Percentiles rank a stretch among this genome's conserved stretches.
These are phyloP conservation scores for Neofusicoccum laricinum DNA, from an alignment of 2,329 filamentous ascomycete species.

Conservation along the genomic window DNA sequence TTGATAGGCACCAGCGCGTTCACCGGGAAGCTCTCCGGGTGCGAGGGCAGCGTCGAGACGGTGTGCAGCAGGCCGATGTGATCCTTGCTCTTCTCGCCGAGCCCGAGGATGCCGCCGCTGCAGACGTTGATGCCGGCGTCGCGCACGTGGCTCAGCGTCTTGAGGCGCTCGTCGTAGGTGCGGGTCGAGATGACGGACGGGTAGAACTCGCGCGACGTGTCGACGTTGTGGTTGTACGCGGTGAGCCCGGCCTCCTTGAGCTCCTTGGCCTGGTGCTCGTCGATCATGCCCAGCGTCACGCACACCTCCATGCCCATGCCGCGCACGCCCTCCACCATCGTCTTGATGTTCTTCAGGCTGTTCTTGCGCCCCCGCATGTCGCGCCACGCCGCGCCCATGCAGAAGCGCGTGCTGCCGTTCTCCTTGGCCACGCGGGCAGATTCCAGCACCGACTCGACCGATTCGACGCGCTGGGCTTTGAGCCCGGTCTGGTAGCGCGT, in stretches of 20 bases:
- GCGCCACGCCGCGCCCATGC: conserved; percentile 91
- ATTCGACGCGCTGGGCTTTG: conserved; percentile 73
- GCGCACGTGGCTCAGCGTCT: conserved; percentile 75
- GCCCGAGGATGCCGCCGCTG: conserved; percentile 81
- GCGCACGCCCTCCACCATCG: conserved; percentile 79
- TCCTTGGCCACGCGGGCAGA: conserved; percentile 74
- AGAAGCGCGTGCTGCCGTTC: conserved; percentile 87
- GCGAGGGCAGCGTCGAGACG: conserved; percentile 72
- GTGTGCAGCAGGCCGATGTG: conserved; percentile 82
- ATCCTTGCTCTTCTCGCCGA: conserved; percentile 76
- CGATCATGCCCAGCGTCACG: conserved; percentile 93
- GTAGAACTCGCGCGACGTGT: conserved; percentile 87
- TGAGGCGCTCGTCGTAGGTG: conserved; percentile 80
- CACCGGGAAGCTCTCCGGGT: conserved; percentile 88
- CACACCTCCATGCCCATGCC: conserved; percentile 85
- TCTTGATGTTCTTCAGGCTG: conserved; percentile 76
- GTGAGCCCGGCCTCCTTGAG: conserved; percentile 81
- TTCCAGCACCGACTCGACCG: conserved; percentile 75
- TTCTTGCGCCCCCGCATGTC: conserved; percentile 92
- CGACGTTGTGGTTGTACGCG: conserved; percentile 92
- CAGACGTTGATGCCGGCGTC: conserved; percentile 88
- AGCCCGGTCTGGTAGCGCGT: conserved; percentile 76
- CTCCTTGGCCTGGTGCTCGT: conserved; percentile 74
- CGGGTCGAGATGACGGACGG: conserved; percentile 81
- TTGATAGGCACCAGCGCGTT: conserved; percentile 90